phyloP scores from a whole-genome alignment of 179 eudicot species.

The Silene coronaria region DNA sequence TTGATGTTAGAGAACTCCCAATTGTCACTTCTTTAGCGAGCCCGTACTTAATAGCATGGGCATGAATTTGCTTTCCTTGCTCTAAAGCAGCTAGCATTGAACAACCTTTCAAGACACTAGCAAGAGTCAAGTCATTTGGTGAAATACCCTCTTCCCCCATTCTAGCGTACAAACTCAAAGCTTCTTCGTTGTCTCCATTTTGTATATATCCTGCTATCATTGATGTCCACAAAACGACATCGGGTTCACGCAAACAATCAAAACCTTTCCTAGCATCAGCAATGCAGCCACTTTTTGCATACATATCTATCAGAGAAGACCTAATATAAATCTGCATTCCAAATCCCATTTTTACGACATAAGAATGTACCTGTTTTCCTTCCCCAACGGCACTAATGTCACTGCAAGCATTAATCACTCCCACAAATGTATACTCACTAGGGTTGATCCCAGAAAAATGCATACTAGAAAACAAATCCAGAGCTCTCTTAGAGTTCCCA shows the following conservation, averaged over 20 bases:
- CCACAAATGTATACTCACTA: constrained; percentile 65
- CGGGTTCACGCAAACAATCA: constrained; percentile 56
- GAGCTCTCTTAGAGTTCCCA: constrained; percentile 34
- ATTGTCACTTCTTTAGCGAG: constrained; percentile 40
- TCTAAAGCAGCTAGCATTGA: constrained; percentile 59
- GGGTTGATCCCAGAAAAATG: constrained; percentile 39
- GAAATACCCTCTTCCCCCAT: constrained; percentile 50
- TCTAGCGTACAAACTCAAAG: constrained; percentile 46
- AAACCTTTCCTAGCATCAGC: constrained; percentile 50
- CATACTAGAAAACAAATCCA: constrained; percentile 44
- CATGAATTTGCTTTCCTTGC: constrained; percentile 71
- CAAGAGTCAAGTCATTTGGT: constrained; percentile 59
- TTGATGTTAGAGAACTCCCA: constrained; percentile 66
- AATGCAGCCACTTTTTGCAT: constrained; percentile 56
- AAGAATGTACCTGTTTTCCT: constrained; percentile 55
- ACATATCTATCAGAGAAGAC: constrained; percentile 68
- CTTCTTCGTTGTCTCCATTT: constrained; percentile 42
- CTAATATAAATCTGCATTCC: constrained; percentile 50
- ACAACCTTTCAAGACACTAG: constrained; percentile 57
- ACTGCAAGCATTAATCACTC: constrained; percentile 60
- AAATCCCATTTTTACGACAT: constrained; percentile 50
- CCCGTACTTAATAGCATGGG: constrained; percentile 53
- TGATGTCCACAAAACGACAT: constrained; percentile 67
- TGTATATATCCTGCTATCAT: constrained; percentile 65
- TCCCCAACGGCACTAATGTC: constrained; percentile 26